Conservation (phyloP, 139 green algal species). For the Gonium pectorale region DNA sequence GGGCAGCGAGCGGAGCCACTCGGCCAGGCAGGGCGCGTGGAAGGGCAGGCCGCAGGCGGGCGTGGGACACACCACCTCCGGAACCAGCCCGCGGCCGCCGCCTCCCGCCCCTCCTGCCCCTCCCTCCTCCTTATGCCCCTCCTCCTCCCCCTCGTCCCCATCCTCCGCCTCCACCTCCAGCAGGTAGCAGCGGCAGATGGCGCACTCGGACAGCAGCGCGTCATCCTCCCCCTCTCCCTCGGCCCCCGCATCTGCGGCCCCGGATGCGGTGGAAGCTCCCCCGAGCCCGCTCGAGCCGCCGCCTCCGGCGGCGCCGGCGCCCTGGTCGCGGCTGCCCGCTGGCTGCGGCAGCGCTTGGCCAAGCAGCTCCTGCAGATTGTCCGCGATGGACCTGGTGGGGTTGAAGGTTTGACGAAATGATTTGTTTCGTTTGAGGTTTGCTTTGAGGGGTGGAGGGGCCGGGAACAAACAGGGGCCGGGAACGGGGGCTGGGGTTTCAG, state of each 20-base stretch:
- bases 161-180: not conserved
- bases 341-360: slow-evolving; percentile 13
- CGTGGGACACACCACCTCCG: slow-evolving; percentile 37
- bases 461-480: no score
- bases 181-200: not conserved
- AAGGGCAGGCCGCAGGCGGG: slow-evolving; percentile 35
- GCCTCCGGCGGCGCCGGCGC: not conserved
- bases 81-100: slow-evolving; percentile 12
- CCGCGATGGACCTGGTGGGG: not conserved
- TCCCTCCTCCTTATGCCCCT: not conserved
- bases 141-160: not conserved
- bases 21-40: slow-evolving; percentile 50
- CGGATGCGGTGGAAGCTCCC: not conserved
- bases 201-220: slow-evolving; percentile 2
- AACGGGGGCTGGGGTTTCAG: no score
- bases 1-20: slow-evolving; percentile 48
- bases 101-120: not conserved
- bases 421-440: no score
- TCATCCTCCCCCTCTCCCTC: not conserved
- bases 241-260: not conserved
- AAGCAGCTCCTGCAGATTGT: slow-evolving; percentile 33
- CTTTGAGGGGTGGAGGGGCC: no score
- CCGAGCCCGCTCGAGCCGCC: not conserved
- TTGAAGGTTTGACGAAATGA: not conserved
- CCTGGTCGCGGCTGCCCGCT: no score